These are phyloP conservation scores for Bauhinia variegata DNA, from an alignment of 306 rosid genomes.

Conservation along the genomic window DNA sequence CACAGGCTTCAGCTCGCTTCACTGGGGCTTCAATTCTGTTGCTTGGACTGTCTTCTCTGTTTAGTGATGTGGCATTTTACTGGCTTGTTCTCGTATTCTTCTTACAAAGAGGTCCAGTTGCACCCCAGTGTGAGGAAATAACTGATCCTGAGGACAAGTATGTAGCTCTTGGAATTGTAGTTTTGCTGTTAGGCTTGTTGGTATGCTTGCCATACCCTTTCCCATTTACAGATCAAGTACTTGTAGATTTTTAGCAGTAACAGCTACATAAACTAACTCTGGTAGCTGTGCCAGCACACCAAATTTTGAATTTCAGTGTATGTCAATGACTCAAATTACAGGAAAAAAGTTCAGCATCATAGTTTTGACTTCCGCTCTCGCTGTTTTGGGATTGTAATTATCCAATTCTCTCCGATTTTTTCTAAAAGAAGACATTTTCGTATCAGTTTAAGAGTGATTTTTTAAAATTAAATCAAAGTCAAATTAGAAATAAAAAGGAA, in stretches of 20 bases:
- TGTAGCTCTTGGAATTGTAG: constrained; percentile 73
- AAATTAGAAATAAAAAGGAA: too few relatives aligned
- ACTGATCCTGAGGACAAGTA: constrained; percentile 82
- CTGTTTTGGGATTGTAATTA: too few relatives aligned
- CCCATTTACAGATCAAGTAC: constrained; percentile 72
- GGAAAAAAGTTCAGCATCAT: too few relatives aligned
- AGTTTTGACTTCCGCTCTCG: too few relatives aligned
- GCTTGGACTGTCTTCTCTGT: constrained; percentile 76
- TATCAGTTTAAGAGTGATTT: too few relatives aligned
- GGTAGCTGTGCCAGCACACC: constrained; percentile 21
- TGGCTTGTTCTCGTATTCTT: constrained; percentile 92
- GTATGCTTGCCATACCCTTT: constrained; percentile 96
- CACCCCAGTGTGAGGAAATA: constrained; percentile 91
- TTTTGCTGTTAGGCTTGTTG: constrained; percentile 85
- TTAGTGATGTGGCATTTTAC: constrained; percentile 92
- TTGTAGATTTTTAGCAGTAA: constrained; percentile 52
- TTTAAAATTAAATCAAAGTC: too few relatives aligned
- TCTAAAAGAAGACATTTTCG: too few relatives aligned
- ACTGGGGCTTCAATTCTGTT: constrained; percentile 74
- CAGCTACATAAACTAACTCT: constrained; percentile 30
- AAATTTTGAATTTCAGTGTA: too few relatives aligned
- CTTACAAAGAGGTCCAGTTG: constrained; percentile 93
- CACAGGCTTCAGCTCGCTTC: constrained; percentile 81
- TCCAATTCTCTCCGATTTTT: too few relatives aligned
- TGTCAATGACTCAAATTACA: too few relatives aligned